Evolutionary conservation across 2,329 filamentous ascomycete genomes (phyloP), one percentile per base, ranked within the genome.

Genomic region (Tricladium varicosporioides): DNA sequence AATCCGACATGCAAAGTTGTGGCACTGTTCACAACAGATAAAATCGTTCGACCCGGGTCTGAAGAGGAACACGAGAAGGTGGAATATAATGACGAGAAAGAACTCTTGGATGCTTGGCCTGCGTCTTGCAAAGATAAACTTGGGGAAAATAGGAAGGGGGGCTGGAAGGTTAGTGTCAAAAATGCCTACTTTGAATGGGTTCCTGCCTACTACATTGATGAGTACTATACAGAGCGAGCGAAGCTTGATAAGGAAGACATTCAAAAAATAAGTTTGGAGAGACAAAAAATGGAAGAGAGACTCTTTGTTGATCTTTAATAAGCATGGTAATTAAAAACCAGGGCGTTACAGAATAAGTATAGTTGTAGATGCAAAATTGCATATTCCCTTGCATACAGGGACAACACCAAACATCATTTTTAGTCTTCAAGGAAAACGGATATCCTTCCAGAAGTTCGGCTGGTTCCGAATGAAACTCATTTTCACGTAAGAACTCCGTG

Each of bases 11-110:
- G 72, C 10, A 79, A 76, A 56, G 73, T 86, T 0, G 69, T 87
- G 2, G 80, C 84, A 0, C 61, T 88, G 3, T 80, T 80, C 46
- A 82, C 86, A 54, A 73, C 77, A 5, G 85, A 86, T 49, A 89
- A 89, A 69, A 77, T 89, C 22, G 79, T 80, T 0, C 72, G 75
- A 0, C 76, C 77, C 0, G 74, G 69, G 0, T 68, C 72, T 1
- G 70, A 71, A 15, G 73, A 76, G n/a, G 74, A 78, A 18, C 74
- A 82, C 61, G 61, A 64, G 5, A 55, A 62, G 7, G 70, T 73
- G 2, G 79, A 82, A 60, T 75, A 80, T 33, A 85, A 85, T 58
- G 76, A 81, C 53, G 65, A 75, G 1, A 58, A 57, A 1, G 84
- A 88, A 67, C 61, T 89, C 9, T 71, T 62, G 1, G 65, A 64